Conservation (phyloP, 2,329 filamentous ascomycete genomes). For the Cladobotryum mycophilum region DNA sequence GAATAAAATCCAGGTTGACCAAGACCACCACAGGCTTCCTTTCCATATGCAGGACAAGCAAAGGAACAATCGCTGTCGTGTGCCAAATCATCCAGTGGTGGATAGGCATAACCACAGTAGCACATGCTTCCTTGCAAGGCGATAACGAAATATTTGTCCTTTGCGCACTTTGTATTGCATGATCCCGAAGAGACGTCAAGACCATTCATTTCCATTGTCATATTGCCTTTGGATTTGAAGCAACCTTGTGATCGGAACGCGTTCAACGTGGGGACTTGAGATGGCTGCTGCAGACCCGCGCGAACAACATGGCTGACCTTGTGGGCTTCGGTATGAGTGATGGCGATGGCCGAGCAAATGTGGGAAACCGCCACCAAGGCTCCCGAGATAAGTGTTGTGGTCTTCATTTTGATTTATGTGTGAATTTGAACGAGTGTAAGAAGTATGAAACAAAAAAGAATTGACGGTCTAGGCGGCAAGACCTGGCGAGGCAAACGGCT, state of each 20-base stretch:
- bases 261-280: constrained; percentile 29
- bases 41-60: constrained; percentile 56
- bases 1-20: constrained; percentile 29
- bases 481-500: too few species aligned
- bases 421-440: constrained; percentile 13
- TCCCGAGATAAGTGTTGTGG: constrained; percentile 21
- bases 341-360: constrained; percentile 18
- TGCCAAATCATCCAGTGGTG: constrained; percentile 48
- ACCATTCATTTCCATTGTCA: constrained; percentile 21
- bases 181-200: constrained; percentile 30
- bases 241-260: constrained; percentile 45
- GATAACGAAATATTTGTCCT: constrained; percentile 48
- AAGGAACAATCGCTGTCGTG: constrained; percentile 56
- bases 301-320: constrained; percentile 4
- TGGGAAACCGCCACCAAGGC: constrained; percentile 25
- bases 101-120: constrained; percentile 66
- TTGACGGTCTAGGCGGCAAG: background rate
- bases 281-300: constrained; percentile 28
- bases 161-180: constrained; percentile 36
- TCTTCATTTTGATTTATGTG: constrained; percentile 24
- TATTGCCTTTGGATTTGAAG: constrained; percentile 38
- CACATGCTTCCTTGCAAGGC: constrained; percentile 59
- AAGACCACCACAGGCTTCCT: constrained; percentile 52
- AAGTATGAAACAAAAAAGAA: constrained; percentile 9
- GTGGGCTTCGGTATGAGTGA: constrained; percentile 6